phyloP scores from a whole-genome alignment of 305 asterid genomes.

The Salvia sclarea region DNA sequence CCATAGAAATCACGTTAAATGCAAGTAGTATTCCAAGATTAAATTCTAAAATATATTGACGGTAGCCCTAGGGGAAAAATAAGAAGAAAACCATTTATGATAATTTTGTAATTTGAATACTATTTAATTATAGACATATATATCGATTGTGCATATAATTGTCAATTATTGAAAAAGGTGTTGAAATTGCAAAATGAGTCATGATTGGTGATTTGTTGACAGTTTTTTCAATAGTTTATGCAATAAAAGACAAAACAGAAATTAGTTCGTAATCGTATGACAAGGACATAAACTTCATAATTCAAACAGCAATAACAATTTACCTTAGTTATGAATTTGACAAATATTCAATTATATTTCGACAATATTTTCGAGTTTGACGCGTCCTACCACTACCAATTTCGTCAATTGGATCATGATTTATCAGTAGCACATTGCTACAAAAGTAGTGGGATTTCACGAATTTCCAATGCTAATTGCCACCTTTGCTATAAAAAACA shows the following conservation, averaged over 20 bases:
- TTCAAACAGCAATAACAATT: not conserved
- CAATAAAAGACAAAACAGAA: not conserved
- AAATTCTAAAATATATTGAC: no score
- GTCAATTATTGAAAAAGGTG: no score
- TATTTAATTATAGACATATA: no score
- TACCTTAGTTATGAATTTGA: not conserved
- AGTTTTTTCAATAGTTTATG: no score
- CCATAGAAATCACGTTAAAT: no score
- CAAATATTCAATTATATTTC: not conserved
- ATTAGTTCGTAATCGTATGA: not conserved
- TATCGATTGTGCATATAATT: no score
- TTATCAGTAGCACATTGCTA: slow-evolving; percentile 1
- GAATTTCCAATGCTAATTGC: not conserved
- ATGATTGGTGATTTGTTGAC: no score
- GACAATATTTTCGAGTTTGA: not conserved
- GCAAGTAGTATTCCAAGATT: no score
- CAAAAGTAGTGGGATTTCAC: slow-evolving; percentile 15
- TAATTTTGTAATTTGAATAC: no score
- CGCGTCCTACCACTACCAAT: not conserved
- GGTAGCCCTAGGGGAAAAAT: no score
- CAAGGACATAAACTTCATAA: not conserved
- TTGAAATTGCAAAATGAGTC: no score
- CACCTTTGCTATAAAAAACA: not conserved
- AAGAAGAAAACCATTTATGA: no score
- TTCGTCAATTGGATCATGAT: slow-evolving; percentile 10